Base-by-base conservation (phyloP, 768 basidiomycete genomes). In the Boletus speciosus region DNA sequence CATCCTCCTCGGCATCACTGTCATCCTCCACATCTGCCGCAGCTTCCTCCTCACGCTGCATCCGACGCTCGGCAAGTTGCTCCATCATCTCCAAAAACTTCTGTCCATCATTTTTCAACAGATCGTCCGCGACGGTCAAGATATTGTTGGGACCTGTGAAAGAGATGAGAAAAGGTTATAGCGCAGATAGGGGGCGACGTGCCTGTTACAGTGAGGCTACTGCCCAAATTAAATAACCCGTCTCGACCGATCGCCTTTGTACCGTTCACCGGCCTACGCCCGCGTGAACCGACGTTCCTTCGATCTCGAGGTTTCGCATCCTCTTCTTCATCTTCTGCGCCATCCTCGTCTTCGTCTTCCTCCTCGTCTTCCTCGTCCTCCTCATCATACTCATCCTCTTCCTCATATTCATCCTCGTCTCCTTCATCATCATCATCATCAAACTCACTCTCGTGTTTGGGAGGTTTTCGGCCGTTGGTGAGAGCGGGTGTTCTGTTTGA, bases 21-120 rank as follows among this genome's bases (percentile, higher is more conserved):
- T 81, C 83, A 21, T 80, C 80, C 27, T 83, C 86, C 0, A 81
- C 81, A 35, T 82, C 84, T 0, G 81, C 78, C 16, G 76, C 80
- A 32, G 76, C 79, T 66, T 81, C 78, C 62, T 94, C 89, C 66
- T 98, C 95, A 5, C 95, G 82, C 62, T 90, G 87, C 82, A 96
- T 92, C 42, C 96, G 82, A 47, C 93, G 82, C 66, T 97, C 93
- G 0, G 96, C 95, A 19, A 99, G 81, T 72, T 96, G 93, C 71
- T 98, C 97, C 97, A 99, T 99, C 97, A 99, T 99, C 77, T 99
- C 97, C 63, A 99, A 76, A 76, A 99, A 99, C 76, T 97, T 98
- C 66, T 94, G 92, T 2, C 96, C 96, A 65, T 99, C 95, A 65
- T 98, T 98, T 79, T 97, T 97, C 63, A 99, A 80, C 42, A 99